These are phyloP conservation scores for Neonectria ditissima DNA, from an alignment of 2,329 filamentous ascomycete genomes.

Conservation along the genomic window DNA sequence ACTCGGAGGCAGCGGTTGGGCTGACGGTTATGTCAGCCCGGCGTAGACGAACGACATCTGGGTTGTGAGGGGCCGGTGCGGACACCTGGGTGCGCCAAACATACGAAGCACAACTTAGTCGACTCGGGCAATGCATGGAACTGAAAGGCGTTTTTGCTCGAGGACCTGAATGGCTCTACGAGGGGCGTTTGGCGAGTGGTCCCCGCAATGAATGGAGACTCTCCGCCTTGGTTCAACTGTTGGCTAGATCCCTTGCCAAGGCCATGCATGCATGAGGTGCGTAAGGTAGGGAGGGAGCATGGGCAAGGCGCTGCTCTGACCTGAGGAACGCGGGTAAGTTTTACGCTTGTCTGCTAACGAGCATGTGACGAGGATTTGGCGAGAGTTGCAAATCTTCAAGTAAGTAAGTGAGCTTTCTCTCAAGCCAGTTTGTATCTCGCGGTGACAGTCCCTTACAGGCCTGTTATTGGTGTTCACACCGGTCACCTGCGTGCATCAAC, in stretches of 20 bases:
- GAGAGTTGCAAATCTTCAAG: not conserved
- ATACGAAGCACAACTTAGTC: not conserved
- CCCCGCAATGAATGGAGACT: conserved; percentile 13
- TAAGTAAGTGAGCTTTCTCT: not conserved
- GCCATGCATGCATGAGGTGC: conserved; percentile 31
- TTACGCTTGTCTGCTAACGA: no score
- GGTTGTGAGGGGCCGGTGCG: not conserved
- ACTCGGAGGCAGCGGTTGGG: not conserved
- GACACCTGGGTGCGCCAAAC: not conserved
- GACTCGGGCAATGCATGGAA: conserved; percentile 6
- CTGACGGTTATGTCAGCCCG: conserved; percentile 6
- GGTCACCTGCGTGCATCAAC: not conserved
- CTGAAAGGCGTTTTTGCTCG: not conserved
- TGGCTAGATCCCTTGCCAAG: conserved; percentile 19
- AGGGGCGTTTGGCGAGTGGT: conserved; percentile 5
- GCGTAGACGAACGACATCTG: conserved; percentile 5
- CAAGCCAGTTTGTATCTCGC: not conserved
- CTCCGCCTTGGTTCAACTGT: conserved; percentile 18
- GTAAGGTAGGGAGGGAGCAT: conserved; percentile 20
- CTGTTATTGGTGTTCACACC: not conserved
- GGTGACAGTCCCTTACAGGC: no score
- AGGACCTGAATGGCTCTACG: not conserved
- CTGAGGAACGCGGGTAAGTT: not conserved
- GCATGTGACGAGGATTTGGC: not conserved
- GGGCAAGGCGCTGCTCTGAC: conserved; percentile 11